Base-by-base conservation (phyloP, 2,329 filamentous ascomycete species). In the Aspergillus clavatus region DNA sequence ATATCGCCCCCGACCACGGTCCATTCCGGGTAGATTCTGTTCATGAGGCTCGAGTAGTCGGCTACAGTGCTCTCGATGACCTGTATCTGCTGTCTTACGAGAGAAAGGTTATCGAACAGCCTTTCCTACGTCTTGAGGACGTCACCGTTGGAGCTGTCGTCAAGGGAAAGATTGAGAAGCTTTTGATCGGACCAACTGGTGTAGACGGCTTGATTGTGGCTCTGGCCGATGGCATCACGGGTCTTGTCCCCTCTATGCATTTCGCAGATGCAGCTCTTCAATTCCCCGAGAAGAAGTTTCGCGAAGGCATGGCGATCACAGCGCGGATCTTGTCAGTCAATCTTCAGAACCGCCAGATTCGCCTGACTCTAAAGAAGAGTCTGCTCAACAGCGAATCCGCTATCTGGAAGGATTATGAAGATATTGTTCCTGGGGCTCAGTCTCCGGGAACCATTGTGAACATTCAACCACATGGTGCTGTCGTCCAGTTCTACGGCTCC, bases 251-350 rank as follows among this genome's bases (percentile, higher is more conserved):
- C 3, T 87, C 91, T 60, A 83, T 84, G 62, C 94, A 98, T 63
- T 76, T 98, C 57, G 85, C 93, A 37, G 94, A 98, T 64, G 80
- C 93, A 11, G 82, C 82, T 49, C 75, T 98, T 19, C 87, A 93
- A 61, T 87, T 96, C 59, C 93, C 93, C 0, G 93, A 98, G 68
- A 94, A 91, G 74, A 97, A 96, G 64, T 98, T 96, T 70, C 81
- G 86, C 49, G 87, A 91, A 64, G 89, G 89, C 1, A 80, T 87
- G 67, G 80, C 84, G 42, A 83, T 98, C 51, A 95, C 87, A 56
- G 86, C 87, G 16, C 80, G 91, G 48, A 87, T 98, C 21, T 72
- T 98, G 22, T 94, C 89, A 0, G 85, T 83, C 12, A 82, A 96
- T 58, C 69, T 81, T 2, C 77, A 80, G 40, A 91, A 85, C 70